Percentiles rank a stretch among this genome's conserved stretches.
Evolutionary conservation across 2,329 filamentous ascomycete species (phyloP).

Genomic region (Colletotrichum phormii): DNA sequence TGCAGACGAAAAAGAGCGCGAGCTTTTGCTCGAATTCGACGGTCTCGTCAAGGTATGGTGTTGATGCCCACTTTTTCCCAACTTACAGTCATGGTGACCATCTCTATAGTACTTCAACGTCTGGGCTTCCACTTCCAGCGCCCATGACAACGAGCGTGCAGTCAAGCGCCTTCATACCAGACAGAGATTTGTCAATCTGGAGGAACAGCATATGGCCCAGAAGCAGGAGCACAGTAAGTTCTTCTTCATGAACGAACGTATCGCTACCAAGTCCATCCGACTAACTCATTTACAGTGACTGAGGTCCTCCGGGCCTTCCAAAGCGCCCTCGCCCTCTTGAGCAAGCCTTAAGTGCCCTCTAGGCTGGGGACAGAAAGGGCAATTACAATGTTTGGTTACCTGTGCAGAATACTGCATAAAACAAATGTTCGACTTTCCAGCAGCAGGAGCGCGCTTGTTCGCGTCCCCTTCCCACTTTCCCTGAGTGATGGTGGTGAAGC

Average conservation of each 20-base stretch:
- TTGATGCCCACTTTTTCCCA: constrained; percentile 2
- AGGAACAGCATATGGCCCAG: constrained; percentile 76
- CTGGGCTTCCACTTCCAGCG: constrained; percentile 80
- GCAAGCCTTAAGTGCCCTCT: constrained; percentile 32
- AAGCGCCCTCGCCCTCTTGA: constrained; percentile 68
- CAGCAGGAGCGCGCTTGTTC: constrained; percentile 11
- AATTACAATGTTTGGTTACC: neutral
- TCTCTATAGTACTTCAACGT: constrained; percentile 76
- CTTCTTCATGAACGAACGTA: neutral
- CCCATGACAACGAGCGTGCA: constrained; percentile 81
- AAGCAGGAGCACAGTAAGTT: constrained; percentile 85
- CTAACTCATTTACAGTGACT: constrained; percentile 51
- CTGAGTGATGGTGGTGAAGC: constrained; percentile 9
- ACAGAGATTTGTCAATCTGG: constrained; percentile 78
- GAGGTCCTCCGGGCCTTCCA: constrained; percentile 74
- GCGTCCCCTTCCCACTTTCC: neutral
- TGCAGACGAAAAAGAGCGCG: constrained; percentile 72
- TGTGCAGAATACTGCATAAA: constrained; percentile 19
- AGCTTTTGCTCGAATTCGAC: constrained; percentile 75
- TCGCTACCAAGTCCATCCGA: neutral
- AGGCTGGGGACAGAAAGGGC: neutral
- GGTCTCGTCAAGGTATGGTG: constrained; percentile 69
- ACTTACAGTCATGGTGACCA: constrained; percentile 7
- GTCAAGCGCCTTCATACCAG: constrained; percentile 85
- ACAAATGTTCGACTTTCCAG: neutral